Base-by-base conservation (phyloP, 371 early-diverging fungal genomes). In the Chytridium lagenaria region DNA sequence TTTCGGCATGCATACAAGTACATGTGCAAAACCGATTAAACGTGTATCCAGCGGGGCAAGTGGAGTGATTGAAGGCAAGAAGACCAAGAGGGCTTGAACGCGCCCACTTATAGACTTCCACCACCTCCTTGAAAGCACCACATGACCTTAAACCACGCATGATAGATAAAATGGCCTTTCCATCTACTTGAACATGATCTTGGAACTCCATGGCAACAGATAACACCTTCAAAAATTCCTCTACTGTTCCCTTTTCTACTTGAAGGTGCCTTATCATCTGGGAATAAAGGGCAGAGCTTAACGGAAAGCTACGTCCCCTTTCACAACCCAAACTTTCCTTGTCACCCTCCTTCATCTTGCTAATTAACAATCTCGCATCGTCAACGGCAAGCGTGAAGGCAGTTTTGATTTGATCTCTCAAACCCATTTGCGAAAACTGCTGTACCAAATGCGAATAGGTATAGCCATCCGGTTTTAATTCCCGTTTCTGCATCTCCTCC, bases 141-240 rank as follows among this genome's bases (percentile, higher is more conserved):
- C 36, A 37, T 22, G 31, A 12, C 19, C 61, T 30, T 2, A 61
- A 23, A 2, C 61, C 30, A 3, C 36, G 3, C 3, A 61, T 28
- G 10, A 61, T 3, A 12, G 36, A 31, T 10, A 7, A 7, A 3
- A 61, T 28, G 2, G 61, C 10, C 15, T 7, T 34, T 22, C 36
- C 61, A 36, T 61, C 61, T 7, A 26, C 34, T 34, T 28, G 61
- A 30, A 26, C 57, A 23, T 55, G 57, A 23, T 55, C 30, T 19
- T 5, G 26, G 23, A 55, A 26, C 23, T 26, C 55, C 50, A 19
- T 7, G 22, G 51, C 22, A 15, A n/a, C 68, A 3, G 39, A 23
- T 31, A 69, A 39, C 10, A 69, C 30, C 19, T 50, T 31, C 26
- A n/a, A 16, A 67, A 67, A 67, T 50, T 68, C 68, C 68, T 68